These are phyloP conservation scores for Posidonia oceanica DNA, from an alignment of 116 monocot genomes.

Conservation along the genomic window DNA sequence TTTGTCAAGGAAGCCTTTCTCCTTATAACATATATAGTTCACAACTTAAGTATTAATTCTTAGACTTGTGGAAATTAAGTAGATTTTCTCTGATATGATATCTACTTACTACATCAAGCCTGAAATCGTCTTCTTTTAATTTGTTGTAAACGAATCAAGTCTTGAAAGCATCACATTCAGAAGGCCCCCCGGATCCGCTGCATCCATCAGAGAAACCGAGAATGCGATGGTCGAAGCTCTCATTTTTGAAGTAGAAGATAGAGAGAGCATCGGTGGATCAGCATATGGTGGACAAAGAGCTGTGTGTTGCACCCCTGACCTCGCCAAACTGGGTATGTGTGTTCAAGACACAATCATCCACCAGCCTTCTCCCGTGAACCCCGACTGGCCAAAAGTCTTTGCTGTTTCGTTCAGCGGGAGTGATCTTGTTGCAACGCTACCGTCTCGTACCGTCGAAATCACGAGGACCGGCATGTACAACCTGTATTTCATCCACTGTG, in stretches of 20 bases:
- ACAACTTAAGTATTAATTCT: too few species aligned
- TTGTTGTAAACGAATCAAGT: slow-evolving; percentile 14
- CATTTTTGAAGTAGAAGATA: slow-evolving; percentile 77
- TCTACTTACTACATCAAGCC: too few species aligned
- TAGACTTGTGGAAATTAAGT: too few species aligned
- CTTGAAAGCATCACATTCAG: slow-evolving; percentile 72
- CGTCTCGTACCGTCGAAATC: slow-evolving; percentile 47
- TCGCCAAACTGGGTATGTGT: slow-evolving; percentile 74
- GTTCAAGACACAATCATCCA: slow-evolving; percentile 51
- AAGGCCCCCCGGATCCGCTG: slow-evolving; percentile 39
- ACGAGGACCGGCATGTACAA: slow-evolving; percentile 90
- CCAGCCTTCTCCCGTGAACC: slow-evolving; percentile 49
- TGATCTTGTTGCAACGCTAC: slow-evolving; percentile 40
- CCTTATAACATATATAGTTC: too few species aligned
- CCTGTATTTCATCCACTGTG: slow-evolving; percentile 81
- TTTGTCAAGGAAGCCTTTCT: too few species aligned
- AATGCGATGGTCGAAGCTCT: slow-evolving; percentile 57
- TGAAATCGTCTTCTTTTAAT: background rate
- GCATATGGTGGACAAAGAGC: slow-evolving; percentile 88
- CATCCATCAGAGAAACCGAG: slow-evolving; percentile 26
- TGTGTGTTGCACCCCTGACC: slow-evolving; percentile 84
- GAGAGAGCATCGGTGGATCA: slow-evolving; percentile 73
- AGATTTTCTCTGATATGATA: too few species aligned
- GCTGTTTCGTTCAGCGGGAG: slow-evolving; percentile 41
- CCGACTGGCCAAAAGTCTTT: slow-evolving; percentile 63